A percentile compares a stretch with the other conserved stretches of the same genome.
These are phyloP conservation scores for Anastatica hierochuntica DNA, from an alignment of 345 rosid species.

Conservation along the genomic window DNA sequence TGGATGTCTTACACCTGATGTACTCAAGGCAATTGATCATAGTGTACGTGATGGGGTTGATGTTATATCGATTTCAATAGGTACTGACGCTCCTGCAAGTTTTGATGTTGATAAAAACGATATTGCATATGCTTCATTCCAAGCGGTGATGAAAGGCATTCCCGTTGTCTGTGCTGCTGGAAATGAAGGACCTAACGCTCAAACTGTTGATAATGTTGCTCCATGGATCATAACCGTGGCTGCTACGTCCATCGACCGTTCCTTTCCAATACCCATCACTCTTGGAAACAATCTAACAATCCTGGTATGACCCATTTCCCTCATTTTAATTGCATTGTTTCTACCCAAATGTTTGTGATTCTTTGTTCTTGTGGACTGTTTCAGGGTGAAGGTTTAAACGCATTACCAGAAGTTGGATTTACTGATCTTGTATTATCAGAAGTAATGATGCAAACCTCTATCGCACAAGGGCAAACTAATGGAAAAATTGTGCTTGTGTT, in stretches of 20 bases:
- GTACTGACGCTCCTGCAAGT: constrained; percentile 25
- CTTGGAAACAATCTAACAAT: constrained; percentile 32
- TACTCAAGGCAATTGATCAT: constrained; percentile 40
- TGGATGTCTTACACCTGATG: constrained; percentile 23
- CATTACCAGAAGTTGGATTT: constrained; percentile 21
- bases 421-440: constrained; percentile 14
- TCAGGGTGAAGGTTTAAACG: constrained; percentile 25
- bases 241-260: constrained; percentile 37
- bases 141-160: constrained; percentile 37
- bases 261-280: constrained; percentile 28
- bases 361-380: neutral
- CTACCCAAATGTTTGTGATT: neutral
- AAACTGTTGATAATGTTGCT: constrained; percentile 34
- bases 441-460: neutral
- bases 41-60: constrained; percentile 51
- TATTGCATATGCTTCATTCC: constrained; percentile 36
- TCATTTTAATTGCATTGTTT: neutral
- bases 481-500: constrained; percentile 31
- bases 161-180: constrained; percentile 31
- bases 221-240: constrained; percentile 51
- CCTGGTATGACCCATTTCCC: constrained; percentile 6
- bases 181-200: constrained; percentile 31
- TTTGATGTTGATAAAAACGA: constrained; percentile 30
- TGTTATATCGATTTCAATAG: constrained; percentile 39
- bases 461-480: constrained; percentile 12